A percentile compares a stretch with the other conserved stretches of the same genome.
These are phyloP conservation scores for Boletales sp. DNA, from an alignment of 768 basidiomycete genomes.

Conservation along the genomic window DNA sequence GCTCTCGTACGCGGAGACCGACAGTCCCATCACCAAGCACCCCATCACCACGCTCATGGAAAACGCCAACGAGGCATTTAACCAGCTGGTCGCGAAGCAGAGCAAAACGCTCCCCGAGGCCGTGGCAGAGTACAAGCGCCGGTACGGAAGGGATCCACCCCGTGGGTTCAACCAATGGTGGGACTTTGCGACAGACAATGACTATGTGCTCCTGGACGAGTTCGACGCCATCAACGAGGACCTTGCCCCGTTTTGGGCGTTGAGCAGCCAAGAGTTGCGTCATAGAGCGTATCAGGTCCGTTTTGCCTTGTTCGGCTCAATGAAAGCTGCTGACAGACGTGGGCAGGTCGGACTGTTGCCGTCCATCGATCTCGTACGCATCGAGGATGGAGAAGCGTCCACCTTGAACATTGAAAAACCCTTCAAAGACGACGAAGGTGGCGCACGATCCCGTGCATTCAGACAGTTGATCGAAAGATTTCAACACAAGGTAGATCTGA, in stretches of 20 bases:
- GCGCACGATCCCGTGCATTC: conserved; percentile 73
- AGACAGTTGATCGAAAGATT: conserved; percentile 74
- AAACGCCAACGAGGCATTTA: conserved; percentile 72
- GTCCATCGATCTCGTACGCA: conserved; percentile 80
- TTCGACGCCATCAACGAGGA: conserved; percentile 80
- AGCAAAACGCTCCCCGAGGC: conserved; percentile 77
- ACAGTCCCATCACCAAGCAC: conserved; percentile 39
- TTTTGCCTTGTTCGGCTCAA: background rate
- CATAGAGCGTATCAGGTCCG: conserved; percentile 55
- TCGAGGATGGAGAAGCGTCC: conserved; percentile 58
- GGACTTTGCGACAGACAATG: conserved; percentile 67
- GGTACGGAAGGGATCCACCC: conserved; percentile 80
- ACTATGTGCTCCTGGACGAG: conserved; percentile 83
- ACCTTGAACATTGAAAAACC: conserved; percentile 54
- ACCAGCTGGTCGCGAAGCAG: conserved; percentile 63
- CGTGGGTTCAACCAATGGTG: conserved; percentile 92
- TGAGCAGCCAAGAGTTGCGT: conserved; percentile 71
- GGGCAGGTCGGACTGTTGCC: conserved; percentile 58
- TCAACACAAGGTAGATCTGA: conserved; percentile 49
- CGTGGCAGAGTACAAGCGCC: conserved; percentile 72
- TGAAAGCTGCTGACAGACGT: conserved; percentile 35
- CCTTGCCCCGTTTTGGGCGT: conserved; percentile 78
- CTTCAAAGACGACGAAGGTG: conserved; percentile 53
- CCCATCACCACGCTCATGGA: conserved; percentile 85
- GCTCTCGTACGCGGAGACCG: conserved; percentile 14